Conservation (phyloP, 2,329 filamentous ascomycete species). For the Neophaeococcomyces mojaviensis region DNA sequence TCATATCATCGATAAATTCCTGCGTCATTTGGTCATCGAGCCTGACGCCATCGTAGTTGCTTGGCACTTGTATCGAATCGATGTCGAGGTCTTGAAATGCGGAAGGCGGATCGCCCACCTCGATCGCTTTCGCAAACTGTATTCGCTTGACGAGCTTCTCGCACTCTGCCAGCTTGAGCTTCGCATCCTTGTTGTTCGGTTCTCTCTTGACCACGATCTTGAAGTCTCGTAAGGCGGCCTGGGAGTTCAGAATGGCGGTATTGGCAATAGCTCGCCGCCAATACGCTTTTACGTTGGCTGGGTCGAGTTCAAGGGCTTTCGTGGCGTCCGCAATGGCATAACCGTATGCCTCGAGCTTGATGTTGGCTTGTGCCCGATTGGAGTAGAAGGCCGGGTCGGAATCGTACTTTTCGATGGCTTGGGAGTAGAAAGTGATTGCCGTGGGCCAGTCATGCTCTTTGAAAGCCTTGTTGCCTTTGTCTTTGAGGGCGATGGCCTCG, state of each 20-base stretch:
- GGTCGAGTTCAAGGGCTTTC: slow-evolving; percentile 83
- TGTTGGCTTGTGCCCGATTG: slow-evolving; percentile 87
- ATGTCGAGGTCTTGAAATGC: slow-evolving; percentile 85
- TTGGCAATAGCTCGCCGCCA: slow-evolving; percentile 89
- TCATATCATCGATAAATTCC: slow-evolving; percentile 97
- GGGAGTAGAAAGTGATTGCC: slow-evolving; percentile 74
- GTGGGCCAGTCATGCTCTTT: slow-evolving; percentile 74
- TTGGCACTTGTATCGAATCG: slow-evolving; percentile 74
- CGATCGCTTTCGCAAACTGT: slow-evolving; percentile 91
- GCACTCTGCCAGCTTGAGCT: slow-evolving; percentile 83
- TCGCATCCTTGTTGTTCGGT: slow-evolving; percentile 81
- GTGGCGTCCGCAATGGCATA: slow-evolving; percentile 87
- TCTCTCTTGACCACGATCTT: slow-evolving; percentile 82
- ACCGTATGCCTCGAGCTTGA: slow-evolving; percentile 92
- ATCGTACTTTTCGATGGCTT: slow-evolving; percentile 78
- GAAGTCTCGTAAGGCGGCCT: slow-evolving; percentile 86
- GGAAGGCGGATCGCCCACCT: slow-evolving; percentile 84
- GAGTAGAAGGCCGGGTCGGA: slow-evolving; percentile 84
- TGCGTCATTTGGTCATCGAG: slow-evolving; percentile 81
- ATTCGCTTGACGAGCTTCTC: slow-evolving; percentile 88
- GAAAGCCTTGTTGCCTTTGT: slow-evolving; percentile 92
- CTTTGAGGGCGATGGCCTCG: slow-evolving; percentile 76
- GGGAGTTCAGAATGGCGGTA: slow-evolving; percentile 80
- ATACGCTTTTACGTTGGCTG: slow-evolving; percentile 81
- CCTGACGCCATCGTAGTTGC: slow-evolving; percentile 74